phyloP scores from a whole-genome alignment of 208 protist genomes.

The Leishmania guyanensis region DNA sequence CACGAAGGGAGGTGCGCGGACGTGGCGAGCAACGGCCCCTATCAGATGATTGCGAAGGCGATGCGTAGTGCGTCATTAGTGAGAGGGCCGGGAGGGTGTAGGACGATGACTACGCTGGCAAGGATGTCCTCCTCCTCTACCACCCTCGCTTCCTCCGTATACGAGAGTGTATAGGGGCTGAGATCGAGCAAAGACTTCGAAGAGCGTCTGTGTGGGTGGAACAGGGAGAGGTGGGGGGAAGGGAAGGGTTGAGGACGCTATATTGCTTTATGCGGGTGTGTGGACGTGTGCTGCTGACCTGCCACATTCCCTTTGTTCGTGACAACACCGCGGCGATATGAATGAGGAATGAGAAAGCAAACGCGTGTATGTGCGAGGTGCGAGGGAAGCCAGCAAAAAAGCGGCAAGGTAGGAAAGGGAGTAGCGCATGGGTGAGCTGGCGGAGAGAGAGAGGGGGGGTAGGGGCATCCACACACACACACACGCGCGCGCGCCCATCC shows the following conservation, averaged over 20 bases:
- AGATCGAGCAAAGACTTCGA: not conserved
- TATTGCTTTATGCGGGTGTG: not conserved
- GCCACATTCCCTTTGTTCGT: not conserved
- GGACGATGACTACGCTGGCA: not conserved
- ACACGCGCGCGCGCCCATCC: not conserved
- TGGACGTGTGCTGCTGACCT: not conserved
- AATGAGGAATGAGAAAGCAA: not conserved
- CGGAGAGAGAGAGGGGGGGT: not conserved
- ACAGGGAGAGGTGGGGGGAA: not conserved
- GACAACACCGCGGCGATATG: not conserved
- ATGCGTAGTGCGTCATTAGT: conserved; percentile 3
- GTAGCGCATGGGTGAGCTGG: not conserved
- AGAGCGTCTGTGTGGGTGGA: not conserved
- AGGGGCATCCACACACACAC: not conserved
- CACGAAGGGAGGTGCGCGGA: conserved; percentile 36
- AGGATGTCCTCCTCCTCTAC: not conserved
- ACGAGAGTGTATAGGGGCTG: not conserved
- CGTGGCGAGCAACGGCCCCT: not conserved
- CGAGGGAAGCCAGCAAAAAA: not conserved
- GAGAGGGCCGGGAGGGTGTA: conserved; percentile 1
- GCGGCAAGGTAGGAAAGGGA: not conserved
- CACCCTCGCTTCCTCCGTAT: not conserved
- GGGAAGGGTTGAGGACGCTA: not conserved
- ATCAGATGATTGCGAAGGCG: not conserved
- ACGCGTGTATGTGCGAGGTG: not conserved